Evolutionary conservation across 352 stramenopile species (phyloP).

Genomic region (Phytopythium sindhum): DNA sequence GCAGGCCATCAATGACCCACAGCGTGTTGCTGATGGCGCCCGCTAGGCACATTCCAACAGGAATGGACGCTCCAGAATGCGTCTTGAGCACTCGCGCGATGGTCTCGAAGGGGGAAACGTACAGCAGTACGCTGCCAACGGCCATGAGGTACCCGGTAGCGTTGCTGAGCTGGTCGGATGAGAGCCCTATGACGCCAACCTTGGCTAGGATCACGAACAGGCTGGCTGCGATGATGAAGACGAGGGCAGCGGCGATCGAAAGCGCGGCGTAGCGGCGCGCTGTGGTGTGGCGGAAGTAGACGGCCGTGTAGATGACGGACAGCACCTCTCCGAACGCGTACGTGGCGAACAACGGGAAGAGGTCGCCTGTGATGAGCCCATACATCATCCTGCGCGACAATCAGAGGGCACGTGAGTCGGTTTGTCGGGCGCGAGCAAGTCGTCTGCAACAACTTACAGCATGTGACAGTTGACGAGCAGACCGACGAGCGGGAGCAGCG

Average conservation of each 20-base stretch:
- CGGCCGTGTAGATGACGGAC: conserved; percentile 16
- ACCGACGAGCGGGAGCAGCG: conserved; percentile 33
- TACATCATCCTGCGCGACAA: conserved; percentile 19
- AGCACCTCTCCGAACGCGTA: conserved; percentile 19
- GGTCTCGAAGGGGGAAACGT: conserved; percentile 27
- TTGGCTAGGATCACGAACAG: conserved; percentile 10
- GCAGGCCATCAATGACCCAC: conserved; percentile 32
- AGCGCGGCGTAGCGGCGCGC: conserved; percentile 12
- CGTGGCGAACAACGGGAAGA: conserved; percentile 32
- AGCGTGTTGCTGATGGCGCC: conserved; percentile 27
- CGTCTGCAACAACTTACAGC: conserved; percentile 17
- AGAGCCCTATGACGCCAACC: background rate
- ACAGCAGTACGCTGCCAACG: conserved; percentile 24
- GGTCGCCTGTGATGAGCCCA: conserved; percentile 16
- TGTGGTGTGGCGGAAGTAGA: conserved; percentile 21
- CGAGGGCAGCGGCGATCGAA: background rate
- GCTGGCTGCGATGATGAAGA: conserved; percentile 4
- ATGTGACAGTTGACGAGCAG: conserved; percentile 38
- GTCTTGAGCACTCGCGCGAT: conserved; percentile 21
- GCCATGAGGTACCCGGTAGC: conserved; percentile 30
- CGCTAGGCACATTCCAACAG: conserved; percentile 25
- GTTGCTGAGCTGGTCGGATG: conserved; percentile 8
- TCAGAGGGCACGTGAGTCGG: conserved; percentile 1
- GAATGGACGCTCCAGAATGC: conserved; percentile 28
- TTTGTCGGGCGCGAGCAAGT: conserved; percentile 5